These are phyloP conservation scores for Saccharomycopsis javanensis DNA, from an alignment of 805 yeast genomes.

Conservation along the genomic window DNA sequence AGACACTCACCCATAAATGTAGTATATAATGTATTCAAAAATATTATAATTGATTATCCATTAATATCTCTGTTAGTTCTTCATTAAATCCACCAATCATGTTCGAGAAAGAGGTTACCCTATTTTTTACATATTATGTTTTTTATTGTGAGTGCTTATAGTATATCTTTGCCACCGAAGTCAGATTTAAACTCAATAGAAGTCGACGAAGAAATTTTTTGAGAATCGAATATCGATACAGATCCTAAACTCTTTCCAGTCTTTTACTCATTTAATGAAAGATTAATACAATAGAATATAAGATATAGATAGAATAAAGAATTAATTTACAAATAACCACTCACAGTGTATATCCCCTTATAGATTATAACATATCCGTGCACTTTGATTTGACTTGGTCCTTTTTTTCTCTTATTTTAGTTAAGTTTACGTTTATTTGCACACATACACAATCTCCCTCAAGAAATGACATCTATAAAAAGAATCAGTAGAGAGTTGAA, in stretches of 20 bases:
- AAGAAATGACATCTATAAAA: slow-evolving; percentile 34
- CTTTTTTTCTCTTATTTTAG: background rate
- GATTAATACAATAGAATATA: background rate
- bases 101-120: too few species aligned
- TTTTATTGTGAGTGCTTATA: too few species aligned
- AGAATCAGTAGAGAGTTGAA: slow-evolving; percentile 93
- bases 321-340: too few species aligned
- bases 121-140: too few species aligned
- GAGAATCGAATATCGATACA: background rate
- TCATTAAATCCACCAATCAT: too few species aligned
- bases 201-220: slow-evolving; percentile 1
- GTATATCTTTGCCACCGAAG: background rate
- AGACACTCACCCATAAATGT: too few species aligned
- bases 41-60: too few species aligned
- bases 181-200: background rate
- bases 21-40: too few species aligned
- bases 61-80: too few species aligned
- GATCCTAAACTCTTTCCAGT: background rate
- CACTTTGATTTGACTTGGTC: background rate
- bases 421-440: background rate
- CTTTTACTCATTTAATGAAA: background rate
- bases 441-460: background rate
- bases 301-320: background rate
- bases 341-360: background rate
- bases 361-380: background rate